Evolutionary conservation across 2,329 filamentous ascomycete species (phyloP).

Genomic region (Sarocladium brachiariae): DNA sequence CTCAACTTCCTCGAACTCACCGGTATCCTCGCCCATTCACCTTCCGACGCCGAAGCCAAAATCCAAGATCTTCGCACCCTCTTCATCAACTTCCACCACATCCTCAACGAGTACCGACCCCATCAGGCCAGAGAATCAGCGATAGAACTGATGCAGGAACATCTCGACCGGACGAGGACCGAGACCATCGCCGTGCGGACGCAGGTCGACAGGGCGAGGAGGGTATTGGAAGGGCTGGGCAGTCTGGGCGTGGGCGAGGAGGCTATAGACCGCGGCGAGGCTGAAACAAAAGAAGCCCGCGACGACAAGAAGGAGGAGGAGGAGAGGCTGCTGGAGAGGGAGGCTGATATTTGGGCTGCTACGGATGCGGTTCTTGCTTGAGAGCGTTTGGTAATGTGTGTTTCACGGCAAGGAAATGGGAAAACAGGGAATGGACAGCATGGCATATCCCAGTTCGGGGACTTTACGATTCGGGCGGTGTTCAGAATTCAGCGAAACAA

Average conservation of each 20-base stretch:
- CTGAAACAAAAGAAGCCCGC: no score
- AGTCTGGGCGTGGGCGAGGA: slow-evolving; percentile 33
- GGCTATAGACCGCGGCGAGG: slow-evolving; percentile 14
- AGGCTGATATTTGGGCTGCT: slow-evolving; percentile 33
- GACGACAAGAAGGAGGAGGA: background rate
- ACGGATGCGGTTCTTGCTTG: background rate
- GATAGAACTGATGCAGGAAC: slow-evolving; percentile 81
- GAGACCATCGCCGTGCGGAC: slow-evolving; percentile 66
- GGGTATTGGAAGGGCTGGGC: slow-evolving; percentile 63
- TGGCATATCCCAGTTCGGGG: background rate
- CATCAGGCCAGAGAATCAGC: slow-evolving; percentile 87
- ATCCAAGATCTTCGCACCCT: slow-evolving; percentile 72
- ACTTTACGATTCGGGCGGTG: no score
- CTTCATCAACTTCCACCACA: slow-evolving; percentile 85
- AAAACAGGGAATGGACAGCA: background rate
- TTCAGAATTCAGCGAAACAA: background rate
- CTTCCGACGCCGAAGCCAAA: slow-evolving; percentile 56
- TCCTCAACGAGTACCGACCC: slow-evolving; percentile 89
- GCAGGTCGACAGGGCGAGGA: slow-evolving; percentile 65
- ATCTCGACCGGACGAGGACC: slow-evolving; percentile 62
- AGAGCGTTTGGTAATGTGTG: background rate
- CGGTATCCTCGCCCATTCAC: slow-evolving; percentile 35
- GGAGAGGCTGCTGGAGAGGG: slow-evolving; percentile 13
- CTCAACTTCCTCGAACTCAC: slow-evolving; percentile 84
- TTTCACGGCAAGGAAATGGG: background rate